Evolutionary conservation across 2,329 filamentous ascomycete species (phyloP).

Genomic region (Colletotrichum kahawae): DNA sequence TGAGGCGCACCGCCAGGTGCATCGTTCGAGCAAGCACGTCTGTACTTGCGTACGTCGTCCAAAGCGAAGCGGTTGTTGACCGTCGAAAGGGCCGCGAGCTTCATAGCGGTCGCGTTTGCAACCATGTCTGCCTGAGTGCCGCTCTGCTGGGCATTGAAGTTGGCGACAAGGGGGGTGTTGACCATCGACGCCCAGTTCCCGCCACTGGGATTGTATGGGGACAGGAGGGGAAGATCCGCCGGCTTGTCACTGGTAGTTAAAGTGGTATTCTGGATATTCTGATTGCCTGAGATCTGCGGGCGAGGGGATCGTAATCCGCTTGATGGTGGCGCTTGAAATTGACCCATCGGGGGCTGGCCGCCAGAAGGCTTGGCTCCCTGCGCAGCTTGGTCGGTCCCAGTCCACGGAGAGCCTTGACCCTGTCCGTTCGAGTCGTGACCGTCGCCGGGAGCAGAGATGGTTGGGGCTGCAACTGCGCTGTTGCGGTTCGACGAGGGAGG

Average conservation of each 20-base stretch:
- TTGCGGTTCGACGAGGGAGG: constrained; percentile 91
- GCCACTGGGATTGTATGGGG: constrained; percentile 79
- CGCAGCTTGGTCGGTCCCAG: constrained; percentile 50
- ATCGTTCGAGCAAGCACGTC: constrained; percentile 88
- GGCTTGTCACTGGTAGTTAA: constrained; percentile 74
- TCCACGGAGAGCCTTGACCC: constrained; percentile 83
- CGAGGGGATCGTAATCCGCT: constrained; percentile 81
- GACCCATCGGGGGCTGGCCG: constrained; percentile 86
- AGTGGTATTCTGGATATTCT: constrained; percentile 83
- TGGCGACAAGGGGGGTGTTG: constrained; percentile 93
- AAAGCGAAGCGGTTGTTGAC: constrained; percentile 98
- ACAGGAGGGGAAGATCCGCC: constrained; percentile 81
- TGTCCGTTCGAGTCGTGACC: constrained; percentile 63
- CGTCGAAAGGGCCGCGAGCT: constrained; percentile 92
- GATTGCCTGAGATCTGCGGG: constrained; percentile 69
- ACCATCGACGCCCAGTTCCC: constrained; percentile 99
- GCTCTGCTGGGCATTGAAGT: constrained; percentile 68
- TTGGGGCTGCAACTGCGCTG: constrained; percentile 77
- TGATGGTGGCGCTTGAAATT: constrained; percentile 85
- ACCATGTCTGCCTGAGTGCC: constrained; percentile 93
- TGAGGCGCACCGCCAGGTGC: constrained; percentile 56
- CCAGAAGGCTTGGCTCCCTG: constrained; percentile 75
- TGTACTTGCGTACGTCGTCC: constrained; percentile 96
- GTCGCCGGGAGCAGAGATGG: constrained; percentile 74
- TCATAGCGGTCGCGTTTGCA: constrained; percentile 98